Conservation (phyloP, 1,284 basidiomycete genomes). For the Tylopilus orsonianus region DNA sequence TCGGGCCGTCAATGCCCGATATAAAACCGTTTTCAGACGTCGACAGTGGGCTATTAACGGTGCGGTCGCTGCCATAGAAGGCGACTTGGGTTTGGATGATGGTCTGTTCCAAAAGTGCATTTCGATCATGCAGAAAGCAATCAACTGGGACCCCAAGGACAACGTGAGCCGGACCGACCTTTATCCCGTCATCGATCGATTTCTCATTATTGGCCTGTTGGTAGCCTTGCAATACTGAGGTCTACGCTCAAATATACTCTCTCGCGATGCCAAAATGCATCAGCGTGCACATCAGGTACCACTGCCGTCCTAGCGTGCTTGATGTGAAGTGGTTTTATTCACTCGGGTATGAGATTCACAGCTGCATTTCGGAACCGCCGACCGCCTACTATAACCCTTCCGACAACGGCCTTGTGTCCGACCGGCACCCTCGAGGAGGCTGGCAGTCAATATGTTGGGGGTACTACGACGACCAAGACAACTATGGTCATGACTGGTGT, state of each 20-base stretch:
- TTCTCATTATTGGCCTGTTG: background rate
- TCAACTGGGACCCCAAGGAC: constrained; percentile 2
- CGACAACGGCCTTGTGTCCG: background rate
- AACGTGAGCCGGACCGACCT: background rate
- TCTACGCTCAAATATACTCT: constrained; percentile 11
- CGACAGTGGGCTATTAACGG: constrained; percentile 1
- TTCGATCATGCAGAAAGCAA: background rate
- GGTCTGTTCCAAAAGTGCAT: constrained; percentile 15
- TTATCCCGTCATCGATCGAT: background rate
- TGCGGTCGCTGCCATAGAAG: constrained; percentile 7
- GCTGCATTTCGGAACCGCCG: background rate
- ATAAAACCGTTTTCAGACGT: background rate
- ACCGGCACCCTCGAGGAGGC: constrained; percentile 9
- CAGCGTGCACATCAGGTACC: constrained; percentile 19
- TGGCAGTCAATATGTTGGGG: constrained; percentile 23
- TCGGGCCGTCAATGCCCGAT: background rate
- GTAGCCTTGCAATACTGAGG: constrained; percentile 15
- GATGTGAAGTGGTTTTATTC: constrained; percentile 17
- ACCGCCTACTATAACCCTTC: background rate
- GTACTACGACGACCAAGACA: constrained; percentile 6
- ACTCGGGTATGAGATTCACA: constrained; percentile 14
- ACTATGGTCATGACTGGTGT: constrained; percentile 2
- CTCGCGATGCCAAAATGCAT: constrained; percentile 11
- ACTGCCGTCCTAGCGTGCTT: background rate
- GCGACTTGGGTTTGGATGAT: background rate